Base-by-base conservation (phyloP, 1,284 basidiomycete species). In the Xanthoconium separans region DNA sequence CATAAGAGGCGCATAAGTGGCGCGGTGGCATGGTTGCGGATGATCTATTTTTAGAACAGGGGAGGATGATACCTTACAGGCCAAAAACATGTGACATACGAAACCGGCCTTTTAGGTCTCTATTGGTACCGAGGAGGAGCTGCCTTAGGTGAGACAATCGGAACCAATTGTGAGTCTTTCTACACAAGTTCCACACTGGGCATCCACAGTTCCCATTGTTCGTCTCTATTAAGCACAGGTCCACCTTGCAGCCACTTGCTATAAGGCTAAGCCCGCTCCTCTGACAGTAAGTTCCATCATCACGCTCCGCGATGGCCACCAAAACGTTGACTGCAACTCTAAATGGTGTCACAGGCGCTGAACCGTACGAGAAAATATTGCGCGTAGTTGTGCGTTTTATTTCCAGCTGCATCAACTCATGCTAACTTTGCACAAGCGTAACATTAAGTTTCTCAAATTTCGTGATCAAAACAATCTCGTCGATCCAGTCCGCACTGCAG, bases 351-450 rank as follows among this genome's bases (percentile, higher is more conserved):
- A 24, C 24, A 24, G 24, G 24, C 24, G 24, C 24, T 24, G 24
- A 24, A 24, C 24, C 24, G 39, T 39, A 40, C 36, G 12, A 34
- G 11, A 50, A 18, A 33, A 50, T 44, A 6, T 16, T 42, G 3
- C 31, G 44, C 29, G 39, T 50, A 20, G n/a, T 39, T 15, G 51
- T 55, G 47, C 6, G 51, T 50, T 33, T 40, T 3, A 5, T 41
- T 13, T 24, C 10, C 40, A 22, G 3, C 13, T 6, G 2, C 4
- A 16, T 30, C 29, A 2, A 13, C 9, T n/a, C 1, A 2, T 43
- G 36, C 50, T 44, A 9, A 56, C 40, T 11, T 20, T 2, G 13
- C 24, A 8, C 16, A 22, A 57, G 54, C 54, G 49, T 20, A 57
- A 57, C 39, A 51, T 51, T 27, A 7, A 34, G 4, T 53, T 44